phyloP scores from a whole-genome alignment of 129 eudicot species.

The Kitagawia praeruptora region DNA sequence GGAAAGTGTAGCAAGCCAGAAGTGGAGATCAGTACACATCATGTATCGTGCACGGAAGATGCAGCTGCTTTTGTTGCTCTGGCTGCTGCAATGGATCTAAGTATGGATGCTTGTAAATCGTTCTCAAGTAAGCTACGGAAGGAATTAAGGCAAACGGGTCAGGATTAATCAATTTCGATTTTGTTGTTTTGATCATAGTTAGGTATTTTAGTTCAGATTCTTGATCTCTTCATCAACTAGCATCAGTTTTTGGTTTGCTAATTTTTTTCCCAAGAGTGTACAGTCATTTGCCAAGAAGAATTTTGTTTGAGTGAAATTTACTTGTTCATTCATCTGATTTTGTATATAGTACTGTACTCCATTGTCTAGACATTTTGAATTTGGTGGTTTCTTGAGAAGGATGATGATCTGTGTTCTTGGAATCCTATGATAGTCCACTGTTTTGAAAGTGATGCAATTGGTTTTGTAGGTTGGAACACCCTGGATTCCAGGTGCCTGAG shows the following conservation, averaged over 20 bases:
- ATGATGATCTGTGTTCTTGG: constrained; percentile 11
- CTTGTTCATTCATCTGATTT: constrained; percentile 8
- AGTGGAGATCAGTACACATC: constrained; percentile 83
- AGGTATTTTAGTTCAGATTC: neutral
- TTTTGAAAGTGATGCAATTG: neutral
- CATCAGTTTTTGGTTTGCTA: constrained; percentile 9
- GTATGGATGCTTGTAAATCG: constrained; percentile 67
- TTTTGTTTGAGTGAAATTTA: constrained; percentile 10
- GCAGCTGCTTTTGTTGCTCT: constrained; percentile 83
- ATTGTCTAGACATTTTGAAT: neutral
- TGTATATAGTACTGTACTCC: constrained; percentile 1
- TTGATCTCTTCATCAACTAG: neutral
- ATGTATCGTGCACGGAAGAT: constrained; percentile 83
- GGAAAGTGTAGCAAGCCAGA: constrained; percentile 58
- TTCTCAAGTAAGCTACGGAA: constrained; percentile 71
- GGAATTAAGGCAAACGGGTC: constrained; percentile 64
- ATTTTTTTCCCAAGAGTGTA: constrained; percentile 6
- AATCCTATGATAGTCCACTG: constrained; percentile 12
- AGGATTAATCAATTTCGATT: constrained; percentile 3
- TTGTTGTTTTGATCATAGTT: neutral
- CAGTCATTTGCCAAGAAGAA: constrained; percentile 6
- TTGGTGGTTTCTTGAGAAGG: constrained; percentile 8
- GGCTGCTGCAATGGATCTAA: constrained; percentile 79
- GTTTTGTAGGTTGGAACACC: constrained; percentile 4
- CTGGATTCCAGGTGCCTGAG: constrained; percentile 8